phyloP scores from a whole-genome alignment of 305 asterid genomes.

The Plantago coronopus region DNA sequence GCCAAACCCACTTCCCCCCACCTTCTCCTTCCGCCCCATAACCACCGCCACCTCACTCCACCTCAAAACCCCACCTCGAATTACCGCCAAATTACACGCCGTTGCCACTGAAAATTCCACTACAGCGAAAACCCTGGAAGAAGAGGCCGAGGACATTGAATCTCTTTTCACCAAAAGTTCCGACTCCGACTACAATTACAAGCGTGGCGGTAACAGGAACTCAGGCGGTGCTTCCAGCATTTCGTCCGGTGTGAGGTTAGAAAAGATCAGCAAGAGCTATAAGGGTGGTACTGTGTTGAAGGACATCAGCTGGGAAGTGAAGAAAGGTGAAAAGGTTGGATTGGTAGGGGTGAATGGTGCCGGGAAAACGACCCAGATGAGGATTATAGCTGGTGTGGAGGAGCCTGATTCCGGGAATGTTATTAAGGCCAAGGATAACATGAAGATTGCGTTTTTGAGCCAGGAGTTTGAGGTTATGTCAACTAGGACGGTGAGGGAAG shows the following conservation, averaged over 20 bases:
- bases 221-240: slow-evolving; percentile 70
- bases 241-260: slow-evolving; percentile 89
- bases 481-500: slow-evolving; percentile 80
- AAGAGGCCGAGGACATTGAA: slow-evolving; percentile 60
- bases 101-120: slow-evolving; percentile 59
- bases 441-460: slow-evolving; percentile 78
- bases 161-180: slow-evolving; percentile 47
- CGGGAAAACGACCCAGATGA: slow-evolving; percentile 91
- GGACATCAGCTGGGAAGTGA: slow-evolving; percentile 87
- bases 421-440: slow-evolving; percentile 74
- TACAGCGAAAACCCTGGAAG: slow-evolving; percentile 21
- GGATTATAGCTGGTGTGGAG: slow-evolving; percentile 84
- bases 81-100: slow-evolving; percentile 50
- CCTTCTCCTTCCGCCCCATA: slow-evolving; percentile 34
- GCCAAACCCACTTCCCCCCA: slow-evolving; percentile 35
- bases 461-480: slow-evolving; percentile 87
- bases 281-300: slow-evolving; percentile 83
- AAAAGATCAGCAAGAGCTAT: slow-evolving; percentile 70
- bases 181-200: slow-evolving; percentile 36
- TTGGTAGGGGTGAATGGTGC: slow-evolving; percentile 98
- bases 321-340: slow-evolving; percentile 89
- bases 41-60: slow-evolving; percentile 27
- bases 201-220: slow-evolving; percentile 40
- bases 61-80: slow-evolving; percentile 27
- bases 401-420: slow-evolving; percentile 91